These are phyloP conservation scores for Globomyces pollinis-pini DNA, from an alignment of 192 early-diverging fungal species.

Conservation along the genomic window DNA sequence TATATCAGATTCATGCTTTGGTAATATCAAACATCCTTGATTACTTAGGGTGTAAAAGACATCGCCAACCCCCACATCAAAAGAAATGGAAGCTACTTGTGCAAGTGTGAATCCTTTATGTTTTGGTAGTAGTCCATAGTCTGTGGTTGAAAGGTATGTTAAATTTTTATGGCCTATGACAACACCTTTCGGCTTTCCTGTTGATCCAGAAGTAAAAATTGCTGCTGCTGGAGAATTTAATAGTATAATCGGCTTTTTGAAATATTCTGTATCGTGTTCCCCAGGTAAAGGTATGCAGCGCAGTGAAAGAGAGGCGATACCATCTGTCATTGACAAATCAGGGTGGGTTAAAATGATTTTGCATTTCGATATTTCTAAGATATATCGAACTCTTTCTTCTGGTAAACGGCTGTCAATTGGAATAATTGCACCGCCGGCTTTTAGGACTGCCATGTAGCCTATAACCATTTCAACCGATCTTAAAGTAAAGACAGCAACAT, in stretches of 20 bases:
- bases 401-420: constrained; percentile 16
- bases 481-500: constrained; percentile 13
- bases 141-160: neutral
- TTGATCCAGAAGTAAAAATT: constrained; percentile 34
- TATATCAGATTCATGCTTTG: constrained; percentile 10
- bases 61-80: constrained; percentile 25
- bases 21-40: constrained; percentile 13
- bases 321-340: neutral
- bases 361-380: constrained; percentile 5
- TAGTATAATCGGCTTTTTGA: neutral
- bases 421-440: constrained; percentile 23
- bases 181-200: constrained; percentile 35
- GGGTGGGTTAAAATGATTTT: neutral
- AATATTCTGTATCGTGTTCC: too few species aligned
- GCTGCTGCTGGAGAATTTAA: constrained; percentile 6
- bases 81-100: constrained; percentile 5
- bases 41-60: constrained; percentile 12
- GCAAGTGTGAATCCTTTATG: neutral
- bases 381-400: constrained; percentile 18
- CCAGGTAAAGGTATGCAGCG: too few species aligned
- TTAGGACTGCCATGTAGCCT: constrained; percentile 18
- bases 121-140: neutral
- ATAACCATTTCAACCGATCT: constrained; percentile 24
- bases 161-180: constrained; percentile 18
- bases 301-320: too few species aligned